Percentiles rank a stretch among this genome's conserved stretches.
Conservation (phyloP, 805 yeast genomes). For the Kuraishia molischiana region DNA sequence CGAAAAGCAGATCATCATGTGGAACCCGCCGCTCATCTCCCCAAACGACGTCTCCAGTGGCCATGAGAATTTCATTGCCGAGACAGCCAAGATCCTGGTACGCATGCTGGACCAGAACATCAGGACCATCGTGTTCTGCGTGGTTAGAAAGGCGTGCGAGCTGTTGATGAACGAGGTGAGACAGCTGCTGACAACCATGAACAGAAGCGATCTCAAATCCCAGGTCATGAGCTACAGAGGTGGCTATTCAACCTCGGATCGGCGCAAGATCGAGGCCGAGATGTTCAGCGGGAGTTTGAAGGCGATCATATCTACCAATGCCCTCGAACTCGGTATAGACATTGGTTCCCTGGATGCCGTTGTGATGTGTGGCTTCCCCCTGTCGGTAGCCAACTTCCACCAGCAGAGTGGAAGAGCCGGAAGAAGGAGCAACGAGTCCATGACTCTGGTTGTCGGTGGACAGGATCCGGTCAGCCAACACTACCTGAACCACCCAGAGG, state of each 20-base stretch:
- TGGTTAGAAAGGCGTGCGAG: slow-evolving; percentile 80
- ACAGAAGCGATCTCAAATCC: slow-evolving; percentile 34
- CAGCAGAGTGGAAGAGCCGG: slow-evolving; percentile 99
- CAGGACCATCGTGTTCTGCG: slow-evolving; percentile 85
- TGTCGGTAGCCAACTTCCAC: slow-evolving; percentile 75
- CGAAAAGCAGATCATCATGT: slow-evolving; percentile 59
- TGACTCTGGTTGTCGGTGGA: slow-evolving; percentile 79
- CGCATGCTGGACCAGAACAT: slow-evolving; percentile 54
- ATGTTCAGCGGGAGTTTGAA: slow-evolving; percentile 82
- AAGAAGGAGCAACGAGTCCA: slow-evolving; percentile 72
- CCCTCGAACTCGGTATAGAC: slow-evolving; percentile 92
- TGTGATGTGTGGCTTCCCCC: slow-evolving; percentile 86
- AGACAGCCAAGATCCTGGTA: slow-evolving; percentile 67
- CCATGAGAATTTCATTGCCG: slow-evolving; percentile 61
- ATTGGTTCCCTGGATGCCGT: slow-evolving; percentile 91
- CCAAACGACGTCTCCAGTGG: slow-evolving; percentile 47
- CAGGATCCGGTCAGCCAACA: slow-evolving; percentile 81
- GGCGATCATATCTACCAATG: slow-evolving; percentile 92
- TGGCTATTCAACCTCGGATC: slow-evolving; percentile 80
- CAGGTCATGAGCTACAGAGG: slow-evolving; percentile 91
- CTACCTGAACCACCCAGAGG: slow-evolving; percentile 61
- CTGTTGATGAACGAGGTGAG: slow-evolving; percentile 77
- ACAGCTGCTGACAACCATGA: slow-evolving; percentile 32
- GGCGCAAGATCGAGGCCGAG: slow-evolving; percentile 79
- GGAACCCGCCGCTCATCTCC: slow-evolving; percentile 76